Percentiles rank a stretch among this genome's conserved stretches.
Evolutionary conservation across 2,329 filamentous ascomycete species (phyloP).

Genomic region (Xylariales sp.): DNA sequence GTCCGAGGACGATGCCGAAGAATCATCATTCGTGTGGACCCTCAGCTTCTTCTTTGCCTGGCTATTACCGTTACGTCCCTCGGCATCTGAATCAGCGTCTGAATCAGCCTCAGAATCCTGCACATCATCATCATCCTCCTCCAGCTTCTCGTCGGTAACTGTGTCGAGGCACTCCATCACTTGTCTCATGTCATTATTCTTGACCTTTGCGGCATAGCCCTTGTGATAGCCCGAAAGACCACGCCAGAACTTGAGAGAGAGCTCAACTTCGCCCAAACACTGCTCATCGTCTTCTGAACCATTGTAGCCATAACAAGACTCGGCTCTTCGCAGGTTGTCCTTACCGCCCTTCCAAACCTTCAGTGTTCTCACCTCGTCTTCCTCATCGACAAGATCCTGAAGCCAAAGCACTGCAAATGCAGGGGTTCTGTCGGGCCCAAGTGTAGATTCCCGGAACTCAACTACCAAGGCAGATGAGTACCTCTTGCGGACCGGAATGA

Average conservation of each 20-base stretch:
- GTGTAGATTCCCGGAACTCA: slow-evolving; percentile 53
- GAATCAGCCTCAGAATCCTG: slow-evolving; percentile 15
- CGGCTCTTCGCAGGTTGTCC: slow-evolving; percentile 33
- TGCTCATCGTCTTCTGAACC: slow-evolving; percentile 50
- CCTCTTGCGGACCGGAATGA: slow-evolving; percentile 55
- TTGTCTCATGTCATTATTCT: slow-evolving; percentile 48
- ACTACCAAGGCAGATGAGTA: slow-evolving; percentile 53
- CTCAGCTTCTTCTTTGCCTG: slow-evolving; percentile 24
- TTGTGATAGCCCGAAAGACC: slow-evolving; percentile 58
- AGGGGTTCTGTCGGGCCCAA: slow-evolving; percentile 48
- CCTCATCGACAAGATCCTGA: slow-evolving; percentile 64
- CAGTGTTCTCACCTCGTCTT: slow-evolving; percentile 53
- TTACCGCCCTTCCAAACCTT: slow-evolving; percentile 64
- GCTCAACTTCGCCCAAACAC: slow-evolving; percentile 50
- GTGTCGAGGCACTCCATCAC: slow-evolving; percentile 62
- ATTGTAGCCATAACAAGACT: slow-evolving; percentile 29
- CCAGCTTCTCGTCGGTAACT: slow-evolving; percentile 51
- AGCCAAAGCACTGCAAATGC: slow-evolving; percentile 66
- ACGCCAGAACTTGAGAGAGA: slow-evolving; percentile 55
- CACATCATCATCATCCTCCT: slow-evolving; percentile 16
- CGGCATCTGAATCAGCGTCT: background rate
- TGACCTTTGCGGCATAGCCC: slow-evolving; percentile 43
- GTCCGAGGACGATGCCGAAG: slow-evolving; percentile 22
- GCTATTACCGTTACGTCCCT: slow-evolving; percentile 8
- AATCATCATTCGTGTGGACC: slow-evolving; percentile 29